Evolutionary conservation across 495 filamentous ascomycete species (phyloP), one percentile per base, ranked within the genome.

Genomic region (Xylaria sp.): DNA sequence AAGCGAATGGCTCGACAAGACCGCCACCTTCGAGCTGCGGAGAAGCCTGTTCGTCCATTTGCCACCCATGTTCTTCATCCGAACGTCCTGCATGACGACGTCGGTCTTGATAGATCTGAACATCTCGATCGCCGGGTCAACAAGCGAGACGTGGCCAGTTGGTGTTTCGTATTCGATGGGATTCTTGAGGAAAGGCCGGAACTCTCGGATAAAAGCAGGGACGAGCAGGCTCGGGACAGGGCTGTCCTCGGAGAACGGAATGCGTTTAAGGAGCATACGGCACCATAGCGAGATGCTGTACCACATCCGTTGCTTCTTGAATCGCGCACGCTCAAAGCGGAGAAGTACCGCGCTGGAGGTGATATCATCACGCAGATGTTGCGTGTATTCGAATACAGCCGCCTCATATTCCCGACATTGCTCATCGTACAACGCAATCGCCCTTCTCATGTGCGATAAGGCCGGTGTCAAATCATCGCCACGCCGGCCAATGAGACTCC

Each of bases 121-220:
- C 19, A 52, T 26, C 53, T 75, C 74, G 31, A 53, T 26, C 9
- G 43, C 26, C 24, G 72, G 72, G 33, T 78, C 73, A 8, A 55
- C 4, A 14, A 80, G 37, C 7, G 61, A 44, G 37, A 83, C 75
- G 61, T 72, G 35, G 12, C 83, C 82, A 1, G 72, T 73, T 0
- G 61, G 19, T 2, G 77, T 84, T 37, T 53, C 33, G 63, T 85
- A 86, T 5, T 31, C 9, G 69, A 82, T 73, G 0, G 65, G 64
- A 24, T 77, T 74, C 0, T 82, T 85, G 17, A 90, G 68, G 55
- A 88, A 86, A 57, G 81, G 80, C 11, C 69, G 71, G 80, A 88
- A 90, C 73, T 87, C 84, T 70, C 83, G 79, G 1, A 86, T 70
- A 46, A 84, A 74, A 35, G 78, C 76, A 0, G 87, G 87, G 11